These are phyloP conservation scores for Ophiognomonia clavigignenti-juglandacearum DNA, from an alignment of 2,329 filamentous ascomycete genomes.

Conservation along the genomic window DNA sequence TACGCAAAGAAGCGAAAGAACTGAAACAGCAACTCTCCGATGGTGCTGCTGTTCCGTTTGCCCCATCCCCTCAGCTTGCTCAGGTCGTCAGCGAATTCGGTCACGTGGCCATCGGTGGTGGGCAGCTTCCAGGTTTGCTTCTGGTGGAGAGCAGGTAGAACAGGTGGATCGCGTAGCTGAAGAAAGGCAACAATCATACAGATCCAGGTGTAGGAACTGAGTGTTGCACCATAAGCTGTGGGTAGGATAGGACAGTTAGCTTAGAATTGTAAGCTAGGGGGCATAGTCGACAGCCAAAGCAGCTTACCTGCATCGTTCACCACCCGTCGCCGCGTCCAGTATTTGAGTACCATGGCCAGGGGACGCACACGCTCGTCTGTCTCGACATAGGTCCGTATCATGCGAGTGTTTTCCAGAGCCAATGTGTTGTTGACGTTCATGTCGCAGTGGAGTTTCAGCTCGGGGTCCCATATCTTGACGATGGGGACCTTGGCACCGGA, in stretches of 20 bases:
- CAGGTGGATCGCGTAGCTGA: slow-evolving; percentile 77
- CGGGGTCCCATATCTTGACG: slow-evolving; percentile 97
- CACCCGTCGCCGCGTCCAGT: slow-evolving; percentile 91
- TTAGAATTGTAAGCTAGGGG: slow-evolving; percentile 1
- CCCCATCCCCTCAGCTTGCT: slow-evolving; percentile 71
- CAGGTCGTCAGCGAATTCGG: slow-evolving; percentile 83
- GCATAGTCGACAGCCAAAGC: background rate
- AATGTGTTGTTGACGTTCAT: slow-evolving; percentile 99
- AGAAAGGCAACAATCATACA: slow-evolving; percentile 97
- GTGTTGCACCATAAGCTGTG: slow-evolving; percentile 80
- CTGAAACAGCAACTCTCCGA: slow-evolving; percentile 84
- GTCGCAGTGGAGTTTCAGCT: slow-evolving; percentile 82
- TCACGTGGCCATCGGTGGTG: slow-evolving; percentile 59
- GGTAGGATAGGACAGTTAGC: slow-evolving; percentile 2
- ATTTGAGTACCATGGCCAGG: slow-evolving; percentile 93
- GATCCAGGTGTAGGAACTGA: slow-evolving; percentile 99
- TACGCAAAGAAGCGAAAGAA: slow-evolving; percentile 96
- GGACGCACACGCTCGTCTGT: slow-evolving; percentile 87
- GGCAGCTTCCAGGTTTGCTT: slow-evolving; percentile 57
- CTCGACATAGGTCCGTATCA: slow-evolving; percentile 96
- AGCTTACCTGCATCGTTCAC: slow-evolving; percentile 90
- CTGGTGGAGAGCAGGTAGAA: slow-evolving; percentile 82
- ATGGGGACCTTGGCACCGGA: slow-evolving; percentile 95
- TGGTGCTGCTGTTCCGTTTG: slow-evolving; percentile 70
- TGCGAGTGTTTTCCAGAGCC: slow-evolving; percentile 91